A percentile compares a stretch with the other conserved stretches of the same genome.
Conservation (phyloP, 345 rosid genomes). For the Streptanthus diversifolius region DNA sequence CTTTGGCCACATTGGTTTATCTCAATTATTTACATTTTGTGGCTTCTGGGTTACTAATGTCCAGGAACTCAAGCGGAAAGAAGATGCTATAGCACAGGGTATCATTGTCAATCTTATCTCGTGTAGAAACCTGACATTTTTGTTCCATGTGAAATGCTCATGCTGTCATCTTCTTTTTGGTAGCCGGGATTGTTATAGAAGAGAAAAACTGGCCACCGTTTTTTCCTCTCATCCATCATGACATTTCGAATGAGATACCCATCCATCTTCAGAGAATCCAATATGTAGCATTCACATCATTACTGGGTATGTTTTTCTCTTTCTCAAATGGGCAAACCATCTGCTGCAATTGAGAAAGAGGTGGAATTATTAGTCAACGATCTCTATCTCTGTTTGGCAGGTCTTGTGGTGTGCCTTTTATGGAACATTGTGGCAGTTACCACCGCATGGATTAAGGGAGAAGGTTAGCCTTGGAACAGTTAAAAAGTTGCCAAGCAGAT, state of each 20-base stretch:
- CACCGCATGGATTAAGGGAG: conserved; percentile 86
- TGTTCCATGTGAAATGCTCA: conserved; percentile 15
- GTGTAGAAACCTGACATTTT: not conserved
- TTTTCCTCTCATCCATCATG: conserved; percentile 91
- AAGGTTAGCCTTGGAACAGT: conserved; percentile 48
- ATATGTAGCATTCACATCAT: conserved; percentile 90
- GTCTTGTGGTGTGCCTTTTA: conserved; percentile 64
- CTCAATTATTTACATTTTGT: not conserved
- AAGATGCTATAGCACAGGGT: conserved; percentile 80
- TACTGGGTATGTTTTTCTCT: conserved; percentile 50
- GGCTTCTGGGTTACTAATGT: conserved; percentile 5
- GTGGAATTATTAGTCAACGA: conserved; percentile 1
- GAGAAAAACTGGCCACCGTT: conserved; percentile 96
- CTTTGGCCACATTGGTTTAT: conserved; percentile 1
- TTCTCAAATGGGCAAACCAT: not conserved
- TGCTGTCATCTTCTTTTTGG: conserved; percentile 28
- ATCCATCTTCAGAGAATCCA: conserved; percentile 80
- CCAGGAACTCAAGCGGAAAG: conserved; percentile 83
- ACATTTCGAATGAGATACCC: conserved; percentile 88
- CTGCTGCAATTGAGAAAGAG: conserved; percentile 7
- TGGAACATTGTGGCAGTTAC: conserved; percentile 93
- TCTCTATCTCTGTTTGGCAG: conserved; percentile 40
- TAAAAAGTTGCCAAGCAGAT: not conserved
- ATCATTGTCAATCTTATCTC: conserved; percentile 11
- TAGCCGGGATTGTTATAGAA: conserved; percentile 91